Conservation (phyloP, 2,329 filamentous ascomycete species). For the Xylaria sp. region DNA sequence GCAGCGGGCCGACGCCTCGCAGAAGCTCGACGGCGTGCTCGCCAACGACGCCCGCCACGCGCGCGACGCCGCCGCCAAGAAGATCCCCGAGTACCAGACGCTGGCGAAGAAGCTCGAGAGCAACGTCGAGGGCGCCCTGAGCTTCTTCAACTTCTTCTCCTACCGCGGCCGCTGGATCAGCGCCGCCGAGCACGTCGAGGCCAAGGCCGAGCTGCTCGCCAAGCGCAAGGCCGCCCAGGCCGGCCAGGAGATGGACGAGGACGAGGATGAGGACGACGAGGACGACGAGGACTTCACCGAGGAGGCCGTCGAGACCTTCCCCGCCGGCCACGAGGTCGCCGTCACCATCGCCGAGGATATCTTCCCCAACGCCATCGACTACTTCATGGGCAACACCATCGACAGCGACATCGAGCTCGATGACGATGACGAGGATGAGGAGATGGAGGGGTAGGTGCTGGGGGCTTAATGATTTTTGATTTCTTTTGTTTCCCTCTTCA, state of each 20-base stretch:
- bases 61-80: slow-evolving; percentile 44
- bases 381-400: slow-evolving; percentile 44
- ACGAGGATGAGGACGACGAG: slow-evolving; percentile 52
- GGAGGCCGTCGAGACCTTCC: slow-evolving; percentile 48
- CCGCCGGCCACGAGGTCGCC: slow-evolving; percentile 46
- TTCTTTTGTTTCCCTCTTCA: slow-evolving; percentile 30
- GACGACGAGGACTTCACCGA: slow-evolving; percentile 49
- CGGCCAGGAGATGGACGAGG: slow-evolving; percentile 48
- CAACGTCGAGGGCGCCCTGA: slow-evolving; percentile 53
- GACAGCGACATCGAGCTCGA: slow-evolving; percentile 44
- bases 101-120: slow-evolving; percentile 41
- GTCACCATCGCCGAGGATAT: slow-evolving; percentile 46
- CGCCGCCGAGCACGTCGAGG: slow-evolving; percentile 68
- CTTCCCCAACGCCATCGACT: slow-evolving; percentile 46
- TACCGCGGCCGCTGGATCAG: slow-evolving; percentile 69
- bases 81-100: slow-evolving; percentile 44
- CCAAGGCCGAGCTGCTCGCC: slow-evolving; percentile 52
- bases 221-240: slow-evolving; percentile 45
- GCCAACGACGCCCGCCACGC: slow-evolving; percentile 43
- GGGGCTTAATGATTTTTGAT: slow-evolving; percentile 25
- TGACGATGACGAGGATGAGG: slow-evolving; percentile 46
- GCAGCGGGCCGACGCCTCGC: slow-evolving; percentile 56
- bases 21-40: slow-evolving; percentile 49
- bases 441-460: slow-evolving; percentile 43
- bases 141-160: slow-evolving; percentile 78